Percentiles rank a stretch among this genome's conserved stretches.
phyloP scores from a whole-genome alignment of 495 filamentous ascomycete genomes.

The Viridothelium virens region DNA sequence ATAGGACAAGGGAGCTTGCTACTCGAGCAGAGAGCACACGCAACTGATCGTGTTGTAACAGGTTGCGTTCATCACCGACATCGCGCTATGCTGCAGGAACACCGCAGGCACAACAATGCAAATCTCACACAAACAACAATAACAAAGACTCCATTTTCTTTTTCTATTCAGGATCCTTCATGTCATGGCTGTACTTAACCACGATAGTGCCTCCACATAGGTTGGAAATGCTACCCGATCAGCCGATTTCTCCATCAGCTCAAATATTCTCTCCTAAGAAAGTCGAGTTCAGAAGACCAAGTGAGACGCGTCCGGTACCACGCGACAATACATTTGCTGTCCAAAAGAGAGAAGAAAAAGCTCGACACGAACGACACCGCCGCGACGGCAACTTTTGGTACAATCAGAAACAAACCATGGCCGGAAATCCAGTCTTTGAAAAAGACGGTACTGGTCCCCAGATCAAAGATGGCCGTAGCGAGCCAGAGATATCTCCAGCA shows the following conservation, averaged over 20 bases:
- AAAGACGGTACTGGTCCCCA: background rate
- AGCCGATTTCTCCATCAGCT: constrained; percentile 6
- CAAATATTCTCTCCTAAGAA: constrained; percentile 8
- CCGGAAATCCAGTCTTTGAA: constrained; percentile 14
- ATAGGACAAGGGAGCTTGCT: no score
- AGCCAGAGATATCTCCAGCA: constrained; percentile 11
- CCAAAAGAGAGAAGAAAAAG: constrained; percentile 11
- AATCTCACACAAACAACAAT: background rate
- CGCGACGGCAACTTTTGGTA: constrained; percentile 22
- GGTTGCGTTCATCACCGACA: background rate
- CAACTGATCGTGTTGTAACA: no score
- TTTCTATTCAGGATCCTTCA: constrained; percentile 4
- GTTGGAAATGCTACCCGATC: constrained; percentile 9
- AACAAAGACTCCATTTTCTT: background rate
- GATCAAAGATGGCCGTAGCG: background rate
- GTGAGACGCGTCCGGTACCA: constrained; percentile 13
- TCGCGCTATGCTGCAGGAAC: background rate
- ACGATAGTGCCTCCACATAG: constrained; percentile 12
- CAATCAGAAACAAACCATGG: constrained; percentile 14
- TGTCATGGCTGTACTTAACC: constrained; percentile 16
- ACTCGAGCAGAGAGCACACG: no score
- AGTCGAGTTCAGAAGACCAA: constrained; percentile 8
- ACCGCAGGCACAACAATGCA: background rate
- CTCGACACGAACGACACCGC: constrained; percentile 18
- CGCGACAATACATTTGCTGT: constrained; percentile 26